Evolutionary conservation across 2,329 filamentous ascomycete species (phyloP), one percentile per base, ranked within the genome.

Genomic region (Pyricularia pennisetigena): DNA sequence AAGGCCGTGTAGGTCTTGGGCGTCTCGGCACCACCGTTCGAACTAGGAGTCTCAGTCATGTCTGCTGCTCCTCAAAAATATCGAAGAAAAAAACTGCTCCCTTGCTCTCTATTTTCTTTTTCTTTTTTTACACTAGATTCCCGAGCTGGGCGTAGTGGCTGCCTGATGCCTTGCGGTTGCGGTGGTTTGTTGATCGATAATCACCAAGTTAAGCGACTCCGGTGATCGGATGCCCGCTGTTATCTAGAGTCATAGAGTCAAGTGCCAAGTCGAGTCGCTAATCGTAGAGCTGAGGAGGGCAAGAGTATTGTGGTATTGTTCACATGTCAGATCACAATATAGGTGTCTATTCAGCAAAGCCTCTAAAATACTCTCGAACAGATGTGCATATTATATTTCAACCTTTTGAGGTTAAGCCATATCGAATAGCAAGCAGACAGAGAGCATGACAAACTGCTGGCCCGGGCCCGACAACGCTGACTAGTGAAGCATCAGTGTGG

Each of bases 1-100:
- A 88, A 88, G 28, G 82, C 83, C 3, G 81, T 80, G 61, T 77
- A 68, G 0, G 69, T 54, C 26, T 54, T 28, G 10, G 24, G 65
- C 24, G 41, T 24, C 54, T 59, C 20, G 20, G 32, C 16, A 5
- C 26, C 49, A 23, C 41, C 26, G 41, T 24, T 66, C 35, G 14
- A 12, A 9, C 23, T 57, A 7, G n/a, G 20, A 10, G 14, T 66
- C 3, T 59, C 41, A 29, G 32, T 49, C 65, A 66, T 66, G 12
- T 54, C 49, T 24, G 28, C 16, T 12, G 41, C 57, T 61, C 8
- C 57, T 61, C 2, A 23, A 14, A 3, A 16, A 61, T 24, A 10
- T 26, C 14, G n/a, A 61, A 2, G n/a, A 61, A 2, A 24, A 24
- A 61, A 61, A 26, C 7, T 10, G n/a, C 57, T 26, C 57, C 23